phyloP scores from a whole-genome alignment of 1,284 basidiomycete genomes.

The Marasmius oreades region DNA sequence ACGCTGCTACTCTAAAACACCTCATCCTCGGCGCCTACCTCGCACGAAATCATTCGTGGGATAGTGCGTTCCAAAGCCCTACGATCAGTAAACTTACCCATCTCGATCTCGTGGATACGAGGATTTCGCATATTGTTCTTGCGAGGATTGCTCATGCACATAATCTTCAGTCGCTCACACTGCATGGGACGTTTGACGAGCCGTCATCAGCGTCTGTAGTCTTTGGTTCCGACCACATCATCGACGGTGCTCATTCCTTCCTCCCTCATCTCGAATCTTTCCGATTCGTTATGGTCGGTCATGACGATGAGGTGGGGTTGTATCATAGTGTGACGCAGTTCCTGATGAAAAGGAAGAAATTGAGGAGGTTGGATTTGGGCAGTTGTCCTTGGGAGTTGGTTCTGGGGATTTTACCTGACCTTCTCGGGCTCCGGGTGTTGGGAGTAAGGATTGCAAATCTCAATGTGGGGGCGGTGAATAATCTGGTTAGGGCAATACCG shows the following conservation, averaged over 20 bases:
- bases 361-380: constrained; percentile 57
- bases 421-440: constrained; percentile 47
- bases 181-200: constrained; percentile 63
- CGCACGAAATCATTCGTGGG: constrained; percentile 59
- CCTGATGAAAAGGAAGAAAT: constrained; percentile 39
- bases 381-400: constrained; percentile 62
- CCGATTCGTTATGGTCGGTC: constrained; percentile 58
- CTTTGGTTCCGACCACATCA: constrained; percentile 59
- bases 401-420: constrained; percentile 43
- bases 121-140: constrained; percentile 58
- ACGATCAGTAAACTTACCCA: constrained; percentile 63
- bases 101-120: constrained; percentile 63
- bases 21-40: constrained; percentile 65
- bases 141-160: constrained; percentile 59
- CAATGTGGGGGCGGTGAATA: constrained; percentile 31
- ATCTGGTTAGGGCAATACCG: constrained; percentile 44
- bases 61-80: constrained; percentile 55
- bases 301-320: constrained; percentile 50
- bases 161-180: constrained; percentile 53
- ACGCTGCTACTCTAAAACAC: constrained; percentile 53
- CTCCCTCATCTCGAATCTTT: constrained; percentile 58
- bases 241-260: constrained; percentile 54
- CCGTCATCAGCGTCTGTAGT: constrained; percentile 53
- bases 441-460: constrained; percentile 52
- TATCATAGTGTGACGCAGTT: constrained; percentile 55